Evolutionary conservation across 495 filamentous ascomycete species (phyloP), one percentile per base, ranked within the genome.

Genomic region (Aspergillus funiculosus): DNA sequence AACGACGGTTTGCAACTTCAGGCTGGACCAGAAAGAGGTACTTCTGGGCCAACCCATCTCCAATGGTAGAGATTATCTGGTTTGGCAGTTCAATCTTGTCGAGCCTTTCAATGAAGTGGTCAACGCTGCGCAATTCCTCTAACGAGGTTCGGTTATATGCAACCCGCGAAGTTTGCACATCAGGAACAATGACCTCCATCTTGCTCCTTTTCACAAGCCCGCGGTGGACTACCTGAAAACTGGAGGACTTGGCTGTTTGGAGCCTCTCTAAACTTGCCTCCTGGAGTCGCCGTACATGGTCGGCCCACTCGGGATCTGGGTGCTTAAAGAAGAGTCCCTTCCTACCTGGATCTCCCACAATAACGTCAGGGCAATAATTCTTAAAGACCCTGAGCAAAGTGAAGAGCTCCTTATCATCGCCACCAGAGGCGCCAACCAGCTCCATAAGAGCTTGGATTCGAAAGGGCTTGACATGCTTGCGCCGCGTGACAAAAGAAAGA

Each of bases 341-440:
- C 56, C 66, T 54, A 37, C 60, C 51, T 32, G 64, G 62, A 56
- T 81, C 80, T 25, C 81, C 84, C n/a, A 90, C 67, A 46, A 94
- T 84, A 37, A 94, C 83, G 62, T 94, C 87, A 5, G 89, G 88
- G 56, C 88, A 92, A 57, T 91, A 92, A 58, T 89, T 87, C 55
- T 92, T 92, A 67, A 83, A 95, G 6, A 89, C 74, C 44, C 80
- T 77, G 19, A 94, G 71, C n/a, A 95, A 72, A n/a, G 82, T 83
- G 19, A 82, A 70, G 28, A 95, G 65, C 34, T 81, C 79, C 36
- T 82, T 86, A 43, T 95, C 89, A 47, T 83, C 81, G 1, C 68
- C 67, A 37, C 63, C 62, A 5, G 63, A 51, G 52, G 50, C 54
- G 39, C 55, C 62, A 18, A 71, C 56, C 21, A 69, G 32, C 31